phyloP scores from a whole-genome alignment of 495 filamentous ascomycete genomes.

The Penicillium alfredii region DNA sequence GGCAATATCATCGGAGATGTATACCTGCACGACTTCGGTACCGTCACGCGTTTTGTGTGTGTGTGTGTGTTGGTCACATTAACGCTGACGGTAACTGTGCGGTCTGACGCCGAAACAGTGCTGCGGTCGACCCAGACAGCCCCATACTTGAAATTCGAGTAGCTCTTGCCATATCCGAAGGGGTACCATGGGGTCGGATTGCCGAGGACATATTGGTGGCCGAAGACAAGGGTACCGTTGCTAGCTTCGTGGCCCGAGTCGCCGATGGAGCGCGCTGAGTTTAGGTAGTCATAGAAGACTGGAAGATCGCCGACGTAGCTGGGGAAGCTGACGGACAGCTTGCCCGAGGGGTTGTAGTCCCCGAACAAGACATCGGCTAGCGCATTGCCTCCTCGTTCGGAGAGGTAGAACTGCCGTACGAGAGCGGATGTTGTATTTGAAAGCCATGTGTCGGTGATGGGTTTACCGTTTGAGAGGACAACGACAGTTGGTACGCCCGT shows the following conservation, averaged over 20 bases:
- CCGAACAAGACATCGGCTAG: slow-evolving; percentile 65
- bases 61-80: slow-evolving; percentile 50
- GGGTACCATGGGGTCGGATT: slow-evolving; percentile 53
- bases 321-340: slow-evolving; percentile 63
- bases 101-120: slow-evolving; percentile 35
- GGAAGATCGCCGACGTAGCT: slow-evolving; percentile 59
- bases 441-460: slow-evolving; percentile 64
- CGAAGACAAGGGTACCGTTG: slow-evolving; percentile 59
- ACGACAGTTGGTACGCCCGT: slow-evolving; percentile 64
- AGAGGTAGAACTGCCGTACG: slow-evolving; percentile 67
- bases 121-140: slow-evolving; percentile 41
- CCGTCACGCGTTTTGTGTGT: slow-evolving; percentile 51
- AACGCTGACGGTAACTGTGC: slow-evolving; percentile 45
- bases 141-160: slow-evolving; percentile 55
- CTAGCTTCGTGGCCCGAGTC: slow-evolving; percentile 41
- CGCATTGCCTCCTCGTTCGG: slow-evolving; percentile 55
- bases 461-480: slow-evolving; percentile 64
- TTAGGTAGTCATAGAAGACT: slow-evolving; percentile 65
- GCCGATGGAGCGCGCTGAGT: slow-evolving; percentile 50
- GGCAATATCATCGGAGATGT: slow-evolving; percentile 54
- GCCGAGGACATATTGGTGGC: slow-evolving; percentile 59
- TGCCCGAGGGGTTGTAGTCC: slow-evolving; percentile 58
- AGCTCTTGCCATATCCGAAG: slow-evolving; percentile 65
- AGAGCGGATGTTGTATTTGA: slow-evolving; percentile 52
- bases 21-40: slow-evolving; percentile 64